Conservation (phyloP, 2,329 filamentous ascomycete species). For the Elsinoe batatas region DNA sequence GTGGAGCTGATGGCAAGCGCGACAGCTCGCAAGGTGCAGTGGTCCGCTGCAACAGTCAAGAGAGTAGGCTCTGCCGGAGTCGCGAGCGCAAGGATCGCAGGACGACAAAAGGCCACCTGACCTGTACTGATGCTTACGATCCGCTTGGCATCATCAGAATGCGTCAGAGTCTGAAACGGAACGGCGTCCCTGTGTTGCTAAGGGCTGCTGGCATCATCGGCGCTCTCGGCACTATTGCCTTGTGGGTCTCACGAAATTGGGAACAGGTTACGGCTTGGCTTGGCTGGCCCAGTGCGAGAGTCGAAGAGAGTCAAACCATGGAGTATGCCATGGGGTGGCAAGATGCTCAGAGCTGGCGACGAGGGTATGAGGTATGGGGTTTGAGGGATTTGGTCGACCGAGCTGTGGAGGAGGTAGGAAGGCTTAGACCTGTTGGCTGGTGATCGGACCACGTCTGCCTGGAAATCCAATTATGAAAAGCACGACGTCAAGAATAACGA, state of each 20-base stretch:
- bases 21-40: neutral
- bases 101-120: constrained; percentile 13
- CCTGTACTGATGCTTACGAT: constrained; percentile 51
- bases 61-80: constrained; percentile 19
- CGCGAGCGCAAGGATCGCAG: constrained; percentile 20
- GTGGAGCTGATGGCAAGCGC: constrained; percentile 38
- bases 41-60: constrained; percentile 16
- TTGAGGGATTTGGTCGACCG: constrained; percentile 9
- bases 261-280: neutral
- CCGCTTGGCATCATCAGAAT: constrained; percentile 69
- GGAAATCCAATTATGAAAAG: too few species aligned
- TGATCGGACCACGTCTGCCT: neutral
- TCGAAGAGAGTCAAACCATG: neutral
- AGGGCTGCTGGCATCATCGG: constrained; percentile 14
- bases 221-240: constrained; percentile 12
- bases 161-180: constrained; percentile 28
- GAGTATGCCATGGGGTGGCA: constrained; percentile 5
- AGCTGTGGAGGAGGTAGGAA: constrained; percentile 8
- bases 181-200: constrained; percentile 6
- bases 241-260: constrained; percentile 16
- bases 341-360: neutral
- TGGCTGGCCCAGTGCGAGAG: neutral
- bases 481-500: neutral
- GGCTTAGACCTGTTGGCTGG: constrained; percentile 1
- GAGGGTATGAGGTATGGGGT: constrained; percentile 6